phyloP scores from a whole-genome alignment of 805 yeast genomes.

The Ogataea naganishii region DNA sequence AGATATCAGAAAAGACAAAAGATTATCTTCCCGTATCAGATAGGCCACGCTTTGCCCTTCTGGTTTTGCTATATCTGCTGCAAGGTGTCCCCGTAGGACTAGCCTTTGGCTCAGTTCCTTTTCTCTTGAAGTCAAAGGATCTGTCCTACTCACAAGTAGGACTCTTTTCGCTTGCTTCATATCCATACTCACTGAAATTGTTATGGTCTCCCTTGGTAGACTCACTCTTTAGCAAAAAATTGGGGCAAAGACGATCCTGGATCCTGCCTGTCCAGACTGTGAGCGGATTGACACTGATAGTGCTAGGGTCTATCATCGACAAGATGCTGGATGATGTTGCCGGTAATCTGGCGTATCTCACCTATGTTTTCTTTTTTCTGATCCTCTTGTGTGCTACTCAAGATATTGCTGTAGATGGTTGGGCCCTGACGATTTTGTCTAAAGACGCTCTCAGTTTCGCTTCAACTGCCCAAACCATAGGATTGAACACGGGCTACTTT shows the following conservation, averaged over 20 bases:
- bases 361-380: conserved; percentile 63
- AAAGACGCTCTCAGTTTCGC: conserved; percentile 80
- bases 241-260: conserved; percentile 91
- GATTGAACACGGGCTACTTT: conserved; percentile 89
- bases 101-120: conserved; percentile 92
- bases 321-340: conserved; percentile 40
- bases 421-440: conserved; percentile 89
- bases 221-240: conserved; percentile 54
- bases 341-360: conserved; percentile 44
- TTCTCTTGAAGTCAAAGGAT: conserved; percentile 66
- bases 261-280: conserved; percentile 84
- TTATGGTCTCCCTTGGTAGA: conserved; percentile 97
- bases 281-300: conserved; percentile 60
- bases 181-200: conserved; percentile 87
- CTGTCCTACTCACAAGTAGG: conserved; percentile 87
- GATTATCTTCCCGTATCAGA: conserved; percentile 33
- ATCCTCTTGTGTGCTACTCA: conserved; percentile 94
- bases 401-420: conserved; percentile 98
- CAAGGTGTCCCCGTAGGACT: conserved; percentile 98
- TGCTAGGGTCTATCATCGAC: conserved; percentile 54
- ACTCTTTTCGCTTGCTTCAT: conserved; percentile 81
- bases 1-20: neutral
- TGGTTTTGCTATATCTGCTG: conserved; percentile 67
- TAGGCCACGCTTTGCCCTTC: conserved; percentile 63
- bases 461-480: conserved; percentile 95